Base-by-base conservation (phyloP, 2,329 filamentous ascomycete species). In the Blumeria graminis region DNA sequence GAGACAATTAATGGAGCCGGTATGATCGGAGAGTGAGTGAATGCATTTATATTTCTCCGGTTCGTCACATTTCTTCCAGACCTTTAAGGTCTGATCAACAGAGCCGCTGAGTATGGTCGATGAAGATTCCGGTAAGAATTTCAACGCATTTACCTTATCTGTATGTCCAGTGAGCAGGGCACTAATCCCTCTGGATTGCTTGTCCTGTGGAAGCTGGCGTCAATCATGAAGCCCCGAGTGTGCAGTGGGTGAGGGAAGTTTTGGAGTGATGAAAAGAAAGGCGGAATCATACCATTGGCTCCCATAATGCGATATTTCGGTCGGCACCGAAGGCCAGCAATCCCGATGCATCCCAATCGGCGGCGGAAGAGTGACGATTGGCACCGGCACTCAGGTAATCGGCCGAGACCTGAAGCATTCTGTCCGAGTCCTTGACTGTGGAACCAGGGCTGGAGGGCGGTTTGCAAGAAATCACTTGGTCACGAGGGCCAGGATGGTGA, bases 261-360 rank as follows among this genome's bases (percentile, higher is more conserved):
- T 28, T 1, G 22, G 22, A 28, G 22, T 1, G 22, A 28, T 28
- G 22, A 28, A 28, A 28, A 28, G 22, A 28, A 28, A 28, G 22
- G 22, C 22, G 22, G 22, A 28, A 2, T 33, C 39, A 45, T 11
- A 89, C 86, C 66, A 75, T 69, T 57, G 88, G 88, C 66, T 80
- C 74, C 92, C 92, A 98, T 43, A 96, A 67, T 46, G 88, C 90
- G 63, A 98, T 76, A 69, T 92, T 92, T 62, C 82, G 81, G 69
- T 93, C 86, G 8, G 89, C 83, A 35, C 92, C 92, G 71, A 86
- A 98, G 34, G 88, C 92, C 56, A 98, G 73, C 48, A 88, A 67
- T 9, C 84, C 85, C 18, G 72, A 71, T 60, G 75, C 71, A 65
- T 84, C 80, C 92, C 92, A 98, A 70, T 96, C 90, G 33, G 90